Conservation (phyloP, 768 basidiomycete species). For the Kwoniella mangroviensis region DNA sequence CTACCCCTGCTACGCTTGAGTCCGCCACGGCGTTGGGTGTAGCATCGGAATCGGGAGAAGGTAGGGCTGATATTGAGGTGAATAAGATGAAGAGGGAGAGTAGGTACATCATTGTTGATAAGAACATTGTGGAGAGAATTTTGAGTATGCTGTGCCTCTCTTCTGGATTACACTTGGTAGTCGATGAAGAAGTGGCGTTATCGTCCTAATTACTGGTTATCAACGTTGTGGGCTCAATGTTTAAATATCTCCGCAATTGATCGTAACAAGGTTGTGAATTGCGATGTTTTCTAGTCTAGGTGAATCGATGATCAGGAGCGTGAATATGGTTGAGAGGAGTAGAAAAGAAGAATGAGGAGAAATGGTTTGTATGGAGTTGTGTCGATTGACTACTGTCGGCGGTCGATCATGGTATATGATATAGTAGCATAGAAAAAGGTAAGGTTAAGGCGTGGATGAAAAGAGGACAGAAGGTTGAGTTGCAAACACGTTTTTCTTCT, state of each 20-base stretch:
- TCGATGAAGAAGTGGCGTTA: no score
- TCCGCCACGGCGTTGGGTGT: not conserved
- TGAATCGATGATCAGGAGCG: not conserved
- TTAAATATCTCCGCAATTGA: not conserved
- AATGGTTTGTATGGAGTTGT: not conserved
- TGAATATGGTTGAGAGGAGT: not conserved
- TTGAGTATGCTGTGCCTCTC: not conserved
- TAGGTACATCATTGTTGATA: not conserved
- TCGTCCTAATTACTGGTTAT: no score
- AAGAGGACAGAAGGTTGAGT: not conserved
- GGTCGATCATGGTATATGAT: not conserved
- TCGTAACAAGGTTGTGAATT: not conserved
- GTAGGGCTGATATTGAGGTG: not conserved
- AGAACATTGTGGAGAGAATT: not conserved
- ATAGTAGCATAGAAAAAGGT: not conserved
- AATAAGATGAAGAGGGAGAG: not conserved
- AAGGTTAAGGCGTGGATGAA: not conserved
- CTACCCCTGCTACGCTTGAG: conserved; percentile 21
- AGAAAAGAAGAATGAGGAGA: not conserved
- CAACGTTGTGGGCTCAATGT: not conserved
- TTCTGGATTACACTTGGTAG: no score
- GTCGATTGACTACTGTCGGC: not conserved
- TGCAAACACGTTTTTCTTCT: not conserved
- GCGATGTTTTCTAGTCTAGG: not conserved
- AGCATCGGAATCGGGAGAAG: not conserved